Percentiles rank a stretch among this genome's conserved stretches.
phyloP scores from a whole-genome alignment of 179 eudicot genomes.

The Beta macrorhiza region DNA sequence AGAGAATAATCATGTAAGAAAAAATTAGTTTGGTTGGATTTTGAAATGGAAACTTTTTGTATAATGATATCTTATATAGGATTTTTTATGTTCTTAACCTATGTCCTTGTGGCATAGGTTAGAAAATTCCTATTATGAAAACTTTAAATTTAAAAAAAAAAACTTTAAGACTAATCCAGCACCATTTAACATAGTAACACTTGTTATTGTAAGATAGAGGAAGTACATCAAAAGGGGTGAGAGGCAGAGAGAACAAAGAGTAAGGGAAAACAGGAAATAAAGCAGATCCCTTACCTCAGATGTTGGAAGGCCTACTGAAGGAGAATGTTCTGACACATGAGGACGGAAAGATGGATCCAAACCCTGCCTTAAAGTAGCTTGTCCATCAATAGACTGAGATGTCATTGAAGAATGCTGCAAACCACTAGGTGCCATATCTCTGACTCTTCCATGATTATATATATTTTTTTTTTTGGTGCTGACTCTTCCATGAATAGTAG shows the following conservation, averaged over 20 bases:
- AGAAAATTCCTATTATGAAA: too few species aligned
- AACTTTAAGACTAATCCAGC: too few species aligned
- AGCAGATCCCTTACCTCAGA: constrained; percentile 42
- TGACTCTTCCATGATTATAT: too few species aligned
- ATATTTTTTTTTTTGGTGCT: not conserved
- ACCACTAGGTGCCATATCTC: constrained; percentile 33
- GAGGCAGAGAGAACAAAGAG: not conserved
- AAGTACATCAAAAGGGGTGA: not conserved
- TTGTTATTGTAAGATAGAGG: too few species aligned
- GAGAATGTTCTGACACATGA: constrained; percentile 35
- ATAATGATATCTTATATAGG: too few species aligned
- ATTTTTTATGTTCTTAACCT: too few species aligned
- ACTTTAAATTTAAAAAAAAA: too few species aligned
- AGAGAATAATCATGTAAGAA: too few species aligned
- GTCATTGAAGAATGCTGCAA: constrained; percentile 29
- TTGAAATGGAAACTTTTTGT: too few species aligned
- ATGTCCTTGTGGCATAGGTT: too few species aligned
- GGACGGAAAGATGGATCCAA: constrained; percentile 40
- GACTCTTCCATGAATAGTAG: constrained; percentile 35
- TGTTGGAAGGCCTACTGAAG: constrained; percentile 33
- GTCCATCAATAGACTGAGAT: constrained; percentile 34
- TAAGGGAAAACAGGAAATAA: not conserved
- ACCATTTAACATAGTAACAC: too few species aligned
- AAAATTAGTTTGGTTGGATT: too few species aligned
- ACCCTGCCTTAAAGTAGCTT: constrained; percentile 37